Evolutionary conservation across 805 yeast species (phyloP), one percentile per base, ranked within the genome.

Genomic region (Candida boleticola): DNA sequence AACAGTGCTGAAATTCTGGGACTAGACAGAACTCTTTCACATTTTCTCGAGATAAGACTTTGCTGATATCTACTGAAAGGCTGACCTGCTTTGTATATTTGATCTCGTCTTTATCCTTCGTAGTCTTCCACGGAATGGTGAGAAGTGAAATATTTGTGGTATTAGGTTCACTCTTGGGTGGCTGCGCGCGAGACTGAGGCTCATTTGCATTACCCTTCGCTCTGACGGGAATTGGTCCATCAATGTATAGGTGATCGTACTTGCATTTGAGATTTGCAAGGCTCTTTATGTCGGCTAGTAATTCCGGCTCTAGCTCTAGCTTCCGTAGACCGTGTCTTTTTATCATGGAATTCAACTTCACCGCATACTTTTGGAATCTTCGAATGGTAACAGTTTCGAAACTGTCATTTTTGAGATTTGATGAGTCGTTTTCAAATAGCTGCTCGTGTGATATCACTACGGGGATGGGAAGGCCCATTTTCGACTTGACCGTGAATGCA

Each of bases 1-100:
- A 51, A 43, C 74, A 68, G 13, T 50, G 49, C 48, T 68, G 74
- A 50, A 68, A 68, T 35, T 63, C 68, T 3, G 74, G 74, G 14
- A 66, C 57, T 25, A 68, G 47, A 40, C 63, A 57, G 39, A 63
- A 66, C 11, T 64, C 59, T 19, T 53, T 51, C 4, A 31, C 9
- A n/a, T n/a, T n/a, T 39, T 42, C 14, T 41, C 29, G n/a, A 40
- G 40, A 26, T 47, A 50, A 3, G 61, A 14, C 21, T 5, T 60
- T 52, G 16, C 53, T 44, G 5, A 64, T 45, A 41, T 68, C 68
- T 14, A 67, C 46, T 3, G 46, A 43, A 9, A 64, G 38, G 13
- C 53, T 40, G 34, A 64, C 48, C 30, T 53, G 50, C 33, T 57
- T 61, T 35, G 46, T 44, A 44, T 41, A 58, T 11, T 40, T 48